Percentiles rank a stretch among this genome's conserved stretches.
These are phyloP conservation scores for Cajanus cajan DNA, from an alignment of 306 rosid species.

Conservation along the genomic window DNA sequence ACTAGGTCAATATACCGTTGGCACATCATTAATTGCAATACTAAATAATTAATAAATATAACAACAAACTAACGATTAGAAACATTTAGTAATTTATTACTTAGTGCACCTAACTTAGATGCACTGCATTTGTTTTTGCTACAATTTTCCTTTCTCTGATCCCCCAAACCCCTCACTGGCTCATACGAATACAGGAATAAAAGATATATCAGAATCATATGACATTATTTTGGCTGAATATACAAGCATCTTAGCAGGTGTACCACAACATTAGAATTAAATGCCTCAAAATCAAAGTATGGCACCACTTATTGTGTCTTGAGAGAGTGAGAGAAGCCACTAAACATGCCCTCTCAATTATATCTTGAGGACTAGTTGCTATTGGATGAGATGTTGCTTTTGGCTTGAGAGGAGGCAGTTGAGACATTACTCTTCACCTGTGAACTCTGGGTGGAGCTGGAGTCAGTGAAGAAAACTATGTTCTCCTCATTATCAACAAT, in stretches of 20 bases:
- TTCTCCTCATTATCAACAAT: conserved; percentile 54
- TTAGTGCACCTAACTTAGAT: not conserved
- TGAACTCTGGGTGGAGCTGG: conserved; percentile 54
- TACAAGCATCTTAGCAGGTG: conserved; percentile 18
- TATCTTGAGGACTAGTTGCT: conserved; percentile 17
- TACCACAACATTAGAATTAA: conserved; percentile 9
- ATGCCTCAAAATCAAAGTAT: conserved; percentile 10
- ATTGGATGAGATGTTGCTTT: conserved; percentile 34
- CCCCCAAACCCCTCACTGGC: not conserved
- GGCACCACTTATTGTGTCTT: not conserved
- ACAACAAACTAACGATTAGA: not conserved
- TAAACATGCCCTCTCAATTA: not conserved
- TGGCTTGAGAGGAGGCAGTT: conserved; percentile 41
- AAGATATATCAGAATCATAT: not conserved
- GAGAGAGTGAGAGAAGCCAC: not conserved
- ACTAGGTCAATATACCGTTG: not conserved
- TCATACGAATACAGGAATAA: not conserved
- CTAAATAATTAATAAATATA: not conserved
- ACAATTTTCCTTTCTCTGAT: not conserved
- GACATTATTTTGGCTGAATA: conserved; percentile 31
- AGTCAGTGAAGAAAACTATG: conserved; percentile 61
- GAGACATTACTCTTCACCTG: conserved; percentile 41
- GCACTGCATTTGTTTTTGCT: not conserved
- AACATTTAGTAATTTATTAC: not conserved
- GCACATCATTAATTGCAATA: not conserved